Evolutionary conservation across 2,329 filamentous ascomycete species (phyloP).

Genomic region (Paraphaeosphaeria sporulosa): DNA sequence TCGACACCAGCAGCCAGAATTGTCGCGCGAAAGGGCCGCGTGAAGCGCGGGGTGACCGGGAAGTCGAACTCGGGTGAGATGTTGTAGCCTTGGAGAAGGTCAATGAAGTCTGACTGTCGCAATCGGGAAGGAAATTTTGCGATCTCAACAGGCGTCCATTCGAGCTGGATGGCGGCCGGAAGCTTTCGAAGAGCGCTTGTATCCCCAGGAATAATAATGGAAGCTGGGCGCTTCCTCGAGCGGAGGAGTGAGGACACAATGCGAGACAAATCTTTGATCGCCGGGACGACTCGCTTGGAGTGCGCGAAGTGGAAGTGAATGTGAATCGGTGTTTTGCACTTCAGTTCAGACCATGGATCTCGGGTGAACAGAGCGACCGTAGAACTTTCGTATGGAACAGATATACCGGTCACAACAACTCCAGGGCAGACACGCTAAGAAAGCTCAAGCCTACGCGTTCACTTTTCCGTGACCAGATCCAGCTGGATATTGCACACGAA

Average conservation of each 20-base stretch:
- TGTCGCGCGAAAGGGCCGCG: constrained; percentile 19
- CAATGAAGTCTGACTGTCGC: constrained; percentile 12
- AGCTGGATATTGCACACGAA: not conserved
- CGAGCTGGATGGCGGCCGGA: not conserved
- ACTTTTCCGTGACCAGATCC: not conserved
- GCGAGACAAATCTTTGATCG: not conserved
- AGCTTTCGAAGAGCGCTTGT: not conserved
- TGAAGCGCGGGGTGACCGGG: constrained; percentile 14
- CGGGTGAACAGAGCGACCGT: not conserved
- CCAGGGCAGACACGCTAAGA: not conserved
- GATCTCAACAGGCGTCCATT: constrained; percentile 20
- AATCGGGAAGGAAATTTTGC: constrained; percentile 20
- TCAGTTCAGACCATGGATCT: not conserved
- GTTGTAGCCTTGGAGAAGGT: constrained; percentile 17
- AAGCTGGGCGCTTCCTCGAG: not conserved
- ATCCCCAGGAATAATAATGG: not conserved
- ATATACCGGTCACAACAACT: not conserved
- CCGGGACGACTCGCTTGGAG: not conserved
- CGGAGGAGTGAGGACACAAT: not conserved
- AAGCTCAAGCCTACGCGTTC: not conserved
- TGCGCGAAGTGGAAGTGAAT: constrained; percentile 6
- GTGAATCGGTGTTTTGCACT: constrained; percentile 7
- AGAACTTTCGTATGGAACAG: not conserved
- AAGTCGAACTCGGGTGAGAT: constrained; percentile 20
- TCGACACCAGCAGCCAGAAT: constrained; percentile 13